Evolutionary conservation across 108 stramenopile species (phyloP).

Genomic region (Skeletonema menzelii): DNA sequence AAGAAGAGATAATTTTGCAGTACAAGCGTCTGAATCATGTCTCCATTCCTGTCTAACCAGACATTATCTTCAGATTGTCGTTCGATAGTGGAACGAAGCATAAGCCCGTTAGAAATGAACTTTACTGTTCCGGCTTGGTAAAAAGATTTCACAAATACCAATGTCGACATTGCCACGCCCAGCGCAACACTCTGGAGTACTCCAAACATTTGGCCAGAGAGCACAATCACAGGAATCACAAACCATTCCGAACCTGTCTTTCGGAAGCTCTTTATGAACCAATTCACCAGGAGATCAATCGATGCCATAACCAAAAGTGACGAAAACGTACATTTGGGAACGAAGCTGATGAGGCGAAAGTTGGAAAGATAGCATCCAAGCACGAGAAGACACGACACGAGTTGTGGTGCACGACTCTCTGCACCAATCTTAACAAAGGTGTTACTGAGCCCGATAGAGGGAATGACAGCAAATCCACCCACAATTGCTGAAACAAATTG

Average conservation of each 20-base stretch:
- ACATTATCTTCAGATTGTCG: slow-evolving; percentile 45
- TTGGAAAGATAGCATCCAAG: slow-evolving; percentile 56
- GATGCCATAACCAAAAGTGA: slow-evolving; percentile 65
- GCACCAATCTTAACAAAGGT: slow-evolving; percentile 67
- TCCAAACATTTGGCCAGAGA: slow-evolving; percentile 54
- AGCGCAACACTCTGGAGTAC: slow-evolving; percentile 63
- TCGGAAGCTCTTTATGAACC: slow-evolving; percentile 56
- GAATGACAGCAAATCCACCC: slow-evolving; percentile 51
- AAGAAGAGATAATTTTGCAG: slow-evolving; percentile 86
- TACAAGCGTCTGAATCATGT: slow-evolving; percentile 67
- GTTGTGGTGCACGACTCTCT: slow-evolving; percentile 51
- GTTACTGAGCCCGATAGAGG: slow-evolving; percentile 49
- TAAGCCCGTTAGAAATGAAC: slow-evolving; percentile 62
- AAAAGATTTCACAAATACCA: slow-evolving; percentile 78
- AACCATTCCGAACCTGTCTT: slow-evolving; percentile 65
- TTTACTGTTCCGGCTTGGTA: slow-evolving; percentile 75
- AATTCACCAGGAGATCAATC: slow-evolving; percentile 51
- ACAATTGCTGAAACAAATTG: slow-evolving; percentile 47
- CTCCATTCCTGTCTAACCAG: slow-evolving; percentile 77
- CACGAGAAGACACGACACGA: slow-evolving; percentile 47
- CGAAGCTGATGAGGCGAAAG: slow-evolving; percentile 59
- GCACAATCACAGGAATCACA: slow-evolving; percentile 73
- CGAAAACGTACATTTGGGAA: slow-evolving; percentile 75
- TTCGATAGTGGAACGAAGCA: slow-evolving; percentile 72
- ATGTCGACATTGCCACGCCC: slow-evolving; percentile 67